Conservation (phyloP, 139 green algal species). For the Chlorella vulgaris region DNA sequence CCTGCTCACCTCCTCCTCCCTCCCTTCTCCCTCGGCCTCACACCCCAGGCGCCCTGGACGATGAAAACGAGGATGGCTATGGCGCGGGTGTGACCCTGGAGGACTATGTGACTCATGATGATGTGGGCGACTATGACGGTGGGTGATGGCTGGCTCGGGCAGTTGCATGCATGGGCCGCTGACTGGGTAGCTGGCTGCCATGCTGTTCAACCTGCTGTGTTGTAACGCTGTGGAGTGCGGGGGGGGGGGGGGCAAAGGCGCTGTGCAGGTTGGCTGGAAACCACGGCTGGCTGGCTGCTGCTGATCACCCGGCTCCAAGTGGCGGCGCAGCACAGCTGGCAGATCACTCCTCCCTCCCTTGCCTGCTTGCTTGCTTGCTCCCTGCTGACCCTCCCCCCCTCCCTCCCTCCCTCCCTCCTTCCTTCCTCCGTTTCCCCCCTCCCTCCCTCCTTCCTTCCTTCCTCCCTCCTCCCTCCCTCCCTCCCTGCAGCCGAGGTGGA, state of each 20-base stretch:
- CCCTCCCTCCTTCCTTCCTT: not conserved
- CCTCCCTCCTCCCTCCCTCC: not conserved
- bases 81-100: slow-evolving; percentile 43
- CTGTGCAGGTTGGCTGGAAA: too few relatives aligned
- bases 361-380: too few relatives aligned
- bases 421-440: not conserved
- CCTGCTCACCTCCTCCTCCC: not conserved
- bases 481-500: slow-evolving; percentile 16
- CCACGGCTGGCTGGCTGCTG: too few relatives aligned
- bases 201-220: not conserved
- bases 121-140: slow-evolving; percentile 77
- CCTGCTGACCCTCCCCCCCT: too few relatives aligned
- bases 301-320: too few relatives aligned
- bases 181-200: not conserved
- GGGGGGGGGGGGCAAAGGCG: too few relatives aligned
- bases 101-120: slow-evolving; percentile 49
- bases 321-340: too few relatives aligned
- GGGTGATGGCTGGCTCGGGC: not conserved
- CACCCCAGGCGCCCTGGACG: slow-evolving; percentile 72
- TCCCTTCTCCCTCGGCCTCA: not conserved
- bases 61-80: slow-evolving; percentile 70
- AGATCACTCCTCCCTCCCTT: too few relatives aligned
- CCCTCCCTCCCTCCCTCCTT: too few relatives aligned
- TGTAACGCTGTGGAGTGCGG: too few relatives aligned
- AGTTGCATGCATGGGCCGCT: not conserved